phyloP scores from a whole-genome alignment of 2,329 filamentous ascomycete genomes.

The Arthrocladium fulminans region DNA sequence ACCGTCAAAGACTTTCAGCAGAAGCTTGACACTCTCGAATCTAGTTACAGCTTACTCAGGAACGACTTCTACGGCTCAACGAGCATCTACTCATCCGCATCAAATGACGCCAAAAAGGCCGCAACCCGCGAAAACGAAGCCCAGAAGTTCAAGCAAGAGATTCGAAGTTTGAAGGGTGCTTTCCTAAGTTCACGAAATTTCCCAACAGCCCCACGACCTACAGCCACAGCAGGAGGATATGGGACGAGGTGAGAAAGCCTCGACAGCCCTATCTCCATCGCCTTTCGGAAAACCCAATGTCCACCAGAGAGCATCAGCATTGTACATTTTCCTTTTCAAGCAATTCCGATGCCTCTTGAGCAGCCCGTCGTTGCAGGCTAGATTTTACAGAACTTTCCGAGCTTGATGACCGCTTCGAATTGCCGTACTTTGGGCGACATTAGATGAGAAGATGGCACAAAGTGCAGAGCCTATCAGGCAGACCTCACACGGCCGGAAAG shows the following conservation, averaged over 20 bases:
- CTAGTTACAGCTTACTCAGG: constrained; percentile 24
- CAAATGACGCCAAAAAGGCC: constrained; percentile 23
- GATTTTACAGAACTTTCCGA: too few relatives aligned
- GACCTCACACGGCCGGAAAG: neutral
- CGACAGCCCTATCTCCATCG: neutral
- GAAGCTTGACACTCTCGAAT: constrained; percentile 16
- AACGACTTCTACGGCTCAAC: constrained; percentile 12
- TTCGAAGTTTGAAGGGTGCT: constrained; percentile 55
- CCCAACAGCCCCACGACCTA: constrained; percentile 26
- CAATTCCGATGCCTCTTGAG: too few relatives aligned
- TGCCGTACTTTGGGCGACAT: too few relatives aligned
- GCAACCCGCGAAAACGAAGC: constrained; percentile 45
- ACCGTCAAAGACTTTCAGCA: constrained; percentile 15
- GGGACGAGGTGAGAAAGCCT: constrained; percentile 6
- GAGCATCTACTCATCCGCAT: constrained; percentile 24
- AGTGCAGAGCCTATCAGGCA: neutral
- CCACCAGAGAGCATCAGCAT: too few relatives aligned
- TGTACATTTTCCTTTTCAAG: too few relatives aligned
- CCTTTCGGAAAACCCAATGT: too few relatives aligned
- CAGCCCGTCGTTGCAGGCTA: too few relatives aligned
- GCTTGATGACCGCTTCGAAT: too few relatives aligned
- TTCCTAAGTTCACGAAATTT: constrained; percentile 56
- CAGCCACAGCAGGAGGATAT: constrained; percentile 1
- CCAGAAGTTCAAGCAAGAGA: constrained; percentile 50
- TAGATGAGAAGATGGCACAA: too few relatives aligned